phyloP scores from a whole-genome alignment of 148 eudicot species.

The Simmondsia chinensis region DNA sequence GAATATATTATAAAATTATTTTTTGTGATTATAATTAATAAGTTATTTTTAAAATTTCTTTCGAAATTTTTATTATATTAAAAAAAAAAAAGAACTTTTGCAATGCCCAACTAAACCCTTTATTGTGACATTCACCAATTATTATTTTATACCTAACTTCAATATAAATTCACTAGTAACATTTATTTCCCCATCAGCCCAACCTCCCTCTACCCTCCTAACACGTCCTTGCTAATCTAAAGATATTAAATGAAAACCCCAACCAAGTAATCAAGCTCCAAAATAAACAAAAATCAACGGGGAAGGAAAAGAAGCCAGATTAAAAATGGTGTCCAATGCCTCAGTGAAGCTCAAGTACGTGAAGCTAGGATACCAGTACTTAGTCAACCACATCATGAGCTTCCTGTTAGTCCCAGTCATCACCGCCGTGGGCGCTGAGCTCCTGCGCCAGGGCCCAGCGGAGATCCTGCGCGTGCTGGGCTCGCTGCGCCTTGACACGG shows the following conservation, averaged over 20 bases:
- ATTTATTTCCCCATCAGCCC: too few species aligned
- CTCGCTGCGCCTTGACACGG: constrained; percentile 26
- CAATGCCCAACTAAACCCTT: too few species aligned
- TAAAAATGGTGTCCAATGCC: constrained; percentile 7
- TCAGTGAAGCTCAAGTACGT: constrained; percentile 53
- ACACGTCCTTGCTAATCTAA: too few species aligned
- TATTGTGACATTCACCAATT: too few species aligned
- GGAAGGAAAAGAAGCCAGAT: neutral
- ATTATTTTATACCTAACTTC: too few species aligned
- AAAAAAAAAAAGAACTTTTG: too few species aligned
- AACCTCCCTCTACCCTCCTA: too few species aligned
- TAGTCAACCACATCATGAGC: constrained; percentile 52
- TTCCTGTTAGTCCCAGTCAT: constrained; percentile 40
- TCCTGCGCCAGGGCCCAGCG: constrained; percentile 35
- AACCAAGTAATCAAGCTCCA: neutral
- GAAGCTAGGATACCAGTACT: constrained; percentile 61
- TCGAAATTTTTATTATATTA: too few species aligned
- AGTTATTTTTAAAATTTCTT: too few species aligned
- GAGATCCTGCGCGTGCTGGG: constrained; percentile 14
- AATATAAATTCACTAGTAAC: too few species aligned
- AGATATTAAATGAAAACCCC: neutral
- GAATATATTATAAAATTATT: too few species aligned
- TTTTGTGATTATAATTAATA: too few species aligned
- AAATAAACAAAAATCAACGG: neutral
- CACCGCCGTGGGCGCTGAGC: constrained; percentile 17